phyloP scores from a whole-genome alignment of 2,329 filamentous ascomycete species.

The Colletotrichum costaricense region DNA sequence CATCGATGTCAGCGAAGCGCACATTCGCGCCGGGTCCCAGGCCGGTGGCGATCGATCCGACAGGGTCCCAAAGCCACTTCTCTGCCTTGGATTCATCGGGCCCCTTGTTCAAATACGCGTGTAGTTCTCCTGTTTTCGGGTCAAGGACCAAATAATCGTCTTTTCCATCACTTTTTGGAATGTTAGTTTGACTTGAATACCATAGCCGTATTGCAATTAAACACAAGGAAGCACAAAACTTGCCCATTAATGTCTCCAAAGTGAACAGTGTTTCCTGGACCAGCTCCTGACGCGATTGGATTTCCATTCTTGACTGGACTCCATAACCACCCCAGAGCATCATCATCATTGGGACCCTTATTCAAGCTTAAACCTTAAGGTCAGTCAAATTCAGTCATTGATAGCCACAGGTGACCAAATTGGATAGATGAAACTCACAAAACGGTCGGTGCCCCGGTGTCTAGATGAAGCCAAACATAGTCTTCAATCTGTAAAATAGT shows the following conservation, averaged over 20 bases:
- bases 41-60: constrained; percentile 28
- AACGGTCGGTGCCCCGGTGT: constrained; percentile 24
- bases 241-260: constrained; percentile 35
- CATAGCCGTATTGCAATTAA: neutral
- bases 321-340: constrained; percentile 23
- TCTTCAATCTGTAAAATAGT: constrained; percentile 24
- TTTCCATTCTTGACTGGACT: constrained; percentile 8
- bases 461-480: constrained; percentile 37
- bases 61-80: constrained; percentile 10
- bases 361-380: too few species aligned
- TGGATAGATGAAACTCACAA: neutral
- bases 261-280: constrained; percentile 17
- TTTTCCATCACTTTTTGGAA: constrained; percentile 21
- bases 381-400: neutral
- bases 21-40: constrained; percentile 35
- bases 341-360: neutral
- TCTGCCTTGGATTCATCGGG: neutral
- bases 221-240: too few species aligned
- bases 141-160: constrained; percentile 33
- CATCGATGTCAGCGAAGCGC: constrained; percentile 39
- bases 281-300: constrained; percentile 30
- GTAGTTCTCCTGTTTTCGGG: constrained; percentile 23
- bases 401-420: neutral
- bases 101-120: constrained; percentile 8
- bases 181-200: neutral